Conservation (phyloP, 208 protist genomes). For the Wallacemonas sp. region DNA sequence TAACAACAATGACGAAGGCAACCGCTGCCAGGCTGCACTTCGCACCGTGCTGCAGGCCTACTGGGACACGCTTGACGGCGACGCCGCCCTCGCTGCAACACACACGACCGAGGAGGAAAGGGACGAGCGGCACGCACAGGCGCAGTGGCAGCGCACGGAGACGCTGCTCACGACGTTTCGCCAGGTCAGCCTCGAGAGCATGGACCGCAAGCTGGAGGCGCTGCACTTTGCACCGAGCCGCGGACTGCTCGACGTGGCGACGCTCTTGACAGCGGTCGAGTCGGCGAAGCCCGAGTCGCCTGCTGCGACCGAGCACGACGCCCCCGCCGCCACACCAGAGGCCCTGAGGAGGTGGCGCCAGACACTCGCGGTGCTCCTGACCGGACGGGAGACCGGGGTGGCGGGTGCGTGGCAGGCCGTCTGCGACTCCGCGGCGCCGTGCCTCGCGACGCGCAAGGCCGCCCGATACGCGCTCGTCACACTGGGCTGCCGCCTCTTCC, state of each 20-base stretch:
- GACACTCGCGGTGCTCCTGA: neutral
- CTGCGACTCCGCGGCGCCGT: neutral
- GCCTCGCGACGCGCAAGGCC: constrained; percentile 7
- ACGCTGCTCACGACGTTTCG: constrained; percentile 28
- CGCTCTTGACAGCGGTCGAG: constrained; percentile 38
- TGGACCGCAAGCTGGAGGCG: constrained; percentile 51
- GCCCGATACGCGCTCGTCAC: constrained; percentile 43
- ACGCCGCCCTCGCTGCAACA: constrained; percentile 5
- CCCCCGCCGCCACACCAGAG: neutral
- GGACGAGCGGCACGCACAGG: neutral
- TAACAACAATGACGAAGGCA: constrained; percentile 74
- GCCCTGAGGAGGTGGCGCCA: neutral
- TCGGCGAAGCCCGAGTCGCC: constrained; percentile 17
- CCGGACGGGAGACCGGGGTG: neutral
- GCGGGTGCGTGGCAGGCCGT: constrained; percentile 18
- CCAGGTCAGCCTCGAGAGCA: constrained; percentile 39
- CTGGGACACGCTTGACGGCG: constrained; percentile 4
- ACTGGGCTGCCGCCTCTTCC: constrained; percentile 27
- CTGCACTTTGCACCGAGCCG: constrained; percentile 56
- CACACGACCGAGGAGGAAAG: too few species aligned
- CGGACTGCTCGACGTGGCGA: constrained; percentile 59
- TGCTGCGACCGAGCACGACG: constrained; percentile 5
- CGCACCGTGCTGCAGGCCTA: constrained; percentile 20
- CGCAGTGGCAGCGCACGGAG: constrained; percentile 11
- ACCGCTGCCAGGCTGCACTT: constrained; percentile 53